A percentile compares a stretch with the other conserved stretches of the same genome.
phyloP scores from a whole-genome alignment of 2,329 filamentous ascomycete species.

The Leptosphaerulina australis region DNA sequence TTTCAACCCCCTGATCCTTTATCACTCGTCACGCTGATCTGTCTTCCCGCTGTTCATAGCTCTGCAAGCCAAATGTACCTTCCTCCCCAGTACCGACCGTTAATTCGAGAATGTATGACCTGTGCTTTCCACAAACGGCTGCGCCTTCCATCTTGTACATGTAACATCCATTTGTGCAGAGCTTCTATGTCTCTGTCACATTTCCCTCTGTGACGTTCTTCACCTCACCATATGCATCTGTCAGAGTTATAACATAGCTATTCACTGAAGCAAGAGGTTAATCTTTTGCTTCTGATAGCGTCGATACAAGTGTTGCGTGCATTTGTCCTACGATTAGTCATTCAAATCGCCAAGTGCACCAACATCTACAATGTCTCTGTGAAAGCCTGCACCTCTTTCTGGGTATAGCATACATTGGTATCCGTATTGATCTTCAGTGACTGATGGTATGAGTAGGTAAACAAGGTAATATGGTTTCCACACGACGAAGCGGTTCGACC shows the following conservation, averaged over 20 bases:
- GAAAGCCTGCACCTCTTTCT: no score
- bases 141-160: slow-evolving; percentile 25
- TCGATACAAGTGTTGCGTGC: no score
- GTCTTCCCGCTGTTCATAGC: not conserved
- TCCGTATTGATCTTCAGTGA: not conserved
- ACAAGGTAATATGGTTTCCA: slow-evolving; percentile 16
- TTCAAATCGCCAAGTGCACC: no score
- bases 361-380: no score
- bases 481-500: slow-evolving; percentile 17
- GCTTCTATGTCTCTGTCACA: slow-evolving; percentile 8
- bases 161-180: not conserved
- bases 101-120: not conserved
- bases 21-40: no score
- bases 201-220: not conserved
- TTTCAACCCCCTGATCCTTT: not conserved
- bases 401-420: no score
- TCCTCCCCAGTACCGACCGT: not conserved
- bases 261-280: no score
- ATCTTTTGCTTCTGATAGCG: no score
- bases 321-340: no score
- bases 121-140: slow-evolving; percentile 17
- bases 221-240: not conserved
- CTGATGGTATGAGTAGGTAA: not conserved
- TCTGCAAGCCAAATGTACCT: not conserved
- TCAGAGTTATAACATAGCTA: no score